Conservation (phyloP, 1,284 basidiomycete species). For the Apiotrichum laibachii region DNA sequence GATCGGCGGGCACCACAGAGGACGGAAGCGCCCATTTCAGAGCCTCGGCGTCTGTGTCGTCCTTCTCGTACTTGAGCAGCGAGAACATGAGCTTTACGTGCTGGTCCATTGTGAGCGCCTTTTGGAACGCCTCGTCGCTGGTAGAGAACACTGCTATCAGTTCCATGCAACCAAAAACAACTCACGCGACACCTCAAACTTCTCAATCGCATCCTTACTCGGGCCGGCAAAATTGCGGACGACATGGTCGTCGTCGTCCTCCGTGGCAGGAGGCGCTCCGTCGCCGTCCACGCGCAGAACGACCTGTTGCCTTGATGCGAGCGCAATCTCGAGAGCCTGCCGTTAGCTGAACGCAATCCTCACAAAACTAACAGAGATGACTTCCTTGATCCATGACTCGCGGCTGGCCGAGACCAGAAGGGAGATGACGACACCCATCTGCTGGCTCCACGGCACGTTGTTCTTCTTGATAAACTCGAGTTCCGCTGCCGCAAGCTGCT, state of each 20-base stretch:
- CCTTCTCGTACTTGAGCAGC: conserved; percentile 38
- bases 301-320: conserved; percentile 65
- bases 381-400: conserved; percentile 69
- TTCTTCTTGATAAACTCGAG: conserved; percentile 81
- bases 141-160: conserved; percentile 65
- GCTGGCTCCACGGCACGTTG: conserved; percentile 71
- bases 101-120: conserved; percentile 72
- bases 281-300: conserved; percentile 67
- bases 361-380: conserved; percentile 64
- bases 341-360: conserved; percentile 10
- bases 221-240: conserved; percentile 53
- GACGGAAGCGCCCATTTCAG: conserved; percentile 38
- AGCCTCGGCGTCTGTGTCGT: conserved; percentile 15
- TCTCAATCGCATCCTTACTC: conserved; percentile 66
- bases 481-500: conserved; percentile 57
- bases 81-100: conserved; percentile 75
- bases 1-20: conserved; percentile 27
- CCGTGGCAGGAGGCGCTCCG: conserved; percentile 25
- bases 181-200: conserved; percentile 75
- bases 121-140: conserved; percentile 65
- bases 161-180: background rate
- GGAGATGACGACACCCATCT: conserved; percentile 79
- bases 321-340: conserved; percentile 67
- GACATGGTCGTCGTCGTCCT: conserved; percentile 48
- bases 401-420: conserved; percentile 67